Conservation (phyloP, 768 basidiomycete species). For the Naganishia kalamii region DNA sequence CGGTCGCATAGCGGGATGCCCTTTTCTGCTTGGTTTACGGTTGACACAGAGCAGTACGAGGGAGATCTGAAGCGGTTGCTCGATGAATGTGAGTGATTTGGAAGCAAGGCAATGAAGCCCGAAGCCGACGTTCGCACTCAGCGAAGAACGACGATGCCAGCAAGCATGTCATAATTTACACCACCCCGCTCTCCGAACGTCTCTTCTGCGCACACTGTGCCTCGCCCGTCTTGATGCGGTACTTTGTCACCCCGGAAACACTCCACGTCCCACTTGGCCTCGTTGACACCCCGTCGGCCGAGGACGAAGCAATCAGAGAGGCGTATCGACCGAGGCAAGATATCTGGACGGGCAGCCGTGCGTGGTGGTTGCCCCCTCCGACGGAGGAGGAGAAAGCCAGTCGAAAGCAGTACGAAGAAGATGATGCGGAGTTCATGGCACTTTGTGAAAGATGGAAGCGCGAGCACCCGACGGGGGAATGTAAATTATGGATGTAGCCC, state of each 20-base stretch:
- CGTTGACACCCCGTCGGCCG: background rate
- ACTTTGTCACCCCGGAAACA: background rate
- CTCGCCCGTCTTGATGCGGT: background rate
- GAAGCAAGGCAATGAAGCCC: background rate
- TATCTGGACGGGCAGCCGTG: background rate
- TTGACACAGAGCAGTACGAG: background rate
- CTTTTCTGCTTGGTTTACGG: background rate
- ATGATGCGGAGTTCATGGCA: background rate
- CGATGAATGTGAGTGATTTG: background rate
- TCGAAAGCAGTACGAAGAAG: background rate
- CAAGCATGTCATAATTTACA: background rate
- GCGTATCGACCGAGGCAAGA: background rate
- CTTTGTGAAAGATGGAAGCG: conserved; percentile 5
- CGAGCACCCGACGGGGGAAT: conserved; percentile 29
- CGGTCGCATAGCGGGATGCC: background rate
- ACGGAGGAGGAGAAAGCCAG: background rate
- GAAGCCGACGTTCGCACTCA: background rate
- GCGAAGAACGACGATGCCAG: background rate
- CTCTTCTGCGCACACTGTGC: conserved; percentile 4
- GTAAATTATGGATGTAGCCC: conserved; percentile 28
- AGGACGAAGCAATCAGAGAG: background rate
- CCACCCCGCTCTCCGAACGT: background rate
- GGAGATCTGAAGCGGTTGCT: background rate
- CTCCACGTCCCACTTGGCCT: conserved; percentile 8
- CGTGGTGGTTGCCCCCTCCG: background rate